A percentile compares a stretch with the other conserved stretches of the same genome.
Evolutionary conservation across 345 rosid genomes (phyloP).

Genomic region (Acer negundo): DNA sequence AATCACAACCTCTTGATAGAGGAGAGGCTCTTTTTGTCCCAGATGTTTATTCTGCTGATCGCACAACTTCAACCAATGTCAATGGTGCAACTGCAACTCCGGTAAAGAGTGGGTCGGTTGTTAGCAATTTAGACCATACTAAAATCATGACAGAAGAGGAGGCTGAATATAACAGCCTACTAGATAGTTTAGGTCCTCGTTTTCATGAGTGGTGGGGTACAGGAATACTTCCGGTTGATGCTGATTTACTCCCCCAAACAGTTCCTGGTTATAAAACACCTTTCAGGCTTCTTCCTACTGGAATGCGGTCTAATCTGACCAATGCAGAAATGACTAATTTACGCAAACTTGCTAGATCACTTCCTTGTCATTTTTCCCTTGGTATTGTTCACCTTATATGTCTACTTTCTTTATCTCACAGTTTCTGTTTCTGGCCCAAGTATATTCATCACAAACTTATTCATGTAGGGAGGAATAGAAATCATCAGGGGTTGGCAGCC

Average conservation of each 20-base stretch:
- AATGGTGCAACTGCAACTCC: slow-evolving; percentile 28
- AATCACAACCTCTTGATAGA: slow-evolving; percentile 34
- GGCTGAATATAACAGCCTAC: slow-evolving; percentile 62
- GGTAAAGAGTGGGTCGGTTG: slow-evolving; percentile 42
- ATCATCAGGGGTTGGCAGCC: slow-evolving; percentile 92
- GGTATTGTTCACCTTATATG: slow-evolving; percentile 49
- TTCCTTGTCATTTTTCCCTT: slow-evolving; percentile 97
- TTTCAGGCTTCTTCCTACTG: slow-evolving; percentile 92
- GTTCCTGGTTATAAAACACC: slow-evolving; percentile 93
- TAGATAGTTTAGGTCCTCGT: slow-evolving; percentile 93
- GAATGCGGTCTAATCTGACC: slow-evolving; percentile 89
- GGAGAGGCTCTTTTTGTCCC: slow-evolving; percentile 68
- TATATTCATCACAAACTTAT: slow-evolving; percentile 27
- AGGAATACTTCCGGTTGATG: slow-evolving; percentile 94
- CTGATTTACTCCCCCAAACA: slow-evolving; percentile 82
- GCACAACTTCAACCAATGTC: slow-evolving; percentile 25
- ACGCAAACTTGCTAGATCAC: slow-evolving; percentile 81
- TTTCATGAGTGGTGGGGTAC: slow-evolving; percentile 99
- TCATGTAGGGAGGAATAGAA: slow-evolving; percentile 83
- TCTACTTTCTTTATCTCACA: slow-evolving; percentile 11
- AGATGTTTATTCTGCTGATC: slow-evolving; percentile 60
- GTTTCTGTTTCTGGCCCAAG: slow-evolving; percentile 18
- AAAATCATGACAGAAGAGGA: slow-evolving; percentile 79
- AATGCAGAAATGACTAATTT: slow-evolving; percentile 95
- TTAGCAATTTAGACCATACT: slow-evolving; percentile 29